Conservation (phyloP, 192 early-diverging fungal species). For the Hyaloraphidium curvatum region DNA sequence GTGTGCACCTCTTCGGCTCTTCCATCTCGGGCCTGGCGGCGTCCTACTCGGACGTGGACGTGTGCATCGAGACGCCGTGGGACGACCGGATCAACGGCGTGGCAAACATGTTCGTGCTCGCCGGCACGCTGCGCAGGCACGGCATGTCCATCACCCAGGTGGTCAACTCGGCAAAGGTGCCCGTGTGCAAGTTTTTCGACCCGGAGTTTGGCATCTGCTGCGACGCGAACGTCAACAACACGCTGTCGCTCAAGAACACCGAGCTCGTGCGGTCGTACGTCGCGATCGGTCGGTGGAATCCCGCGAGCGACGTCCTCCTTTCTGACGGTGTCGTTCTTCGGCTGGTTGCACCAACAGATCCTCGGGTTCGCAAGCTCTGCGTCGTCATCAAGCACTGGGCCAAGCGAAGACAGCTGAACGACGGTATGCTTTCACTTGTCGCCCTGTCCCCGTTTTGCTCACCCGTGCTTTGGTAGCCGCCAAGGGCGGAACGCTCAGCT, state of each 20-base stretch:
- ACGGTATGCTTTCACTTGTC: constrained; percentile 29
- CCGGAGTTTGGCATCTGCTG: constrained; percentile 60
- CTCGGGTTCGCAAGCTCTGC: constrained; percentile 68
- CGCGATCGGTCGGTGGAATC: too few species aligned
- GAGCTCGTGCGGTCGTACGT: constrained; percentile 78
- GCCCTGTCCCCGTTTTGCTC: not conserved
- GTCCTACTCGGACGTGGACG: constrained; percentile 67
- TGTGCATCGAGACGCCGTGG: constrained; percentile 76
- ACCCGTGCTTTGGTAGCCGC: constrained; percentile 24
- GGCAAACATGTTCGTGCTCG: constrained; percentile 31
- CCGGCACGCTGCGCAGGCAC: constrained; percentile 18
- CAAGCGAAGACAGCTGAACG: constrained; percentile 62
- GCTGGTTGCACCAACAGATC: too few species aligned
- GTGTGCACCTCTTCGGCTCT: constrained; percentile 78
- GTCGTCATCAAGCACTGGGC: constrained; percentile 95
- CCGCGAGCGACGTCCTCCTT: not conserved
- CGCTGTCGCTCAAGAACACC: constrained; percentile 75
- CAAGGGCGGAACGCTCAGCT: constrained; percentile 80
- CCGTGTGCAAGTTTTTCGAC: constrained; percentile 83
- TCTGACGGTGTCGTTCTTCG: too few species aligned
- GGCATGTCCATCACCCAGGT: constrained; percentile 63
- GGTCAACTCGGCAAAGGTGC: constrained; percentile 73
- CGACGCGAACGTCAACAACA: constrained; percentile 90
- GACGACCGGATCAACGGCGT: constrained; percentile 44
- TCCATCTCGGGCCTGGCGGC: constrained; percentile 78